These are phyloP conservation scores for Trametes punicea DNA, from an alignment of 768 basidiomycete genomes.

Conservation along the genomic window DNA sequence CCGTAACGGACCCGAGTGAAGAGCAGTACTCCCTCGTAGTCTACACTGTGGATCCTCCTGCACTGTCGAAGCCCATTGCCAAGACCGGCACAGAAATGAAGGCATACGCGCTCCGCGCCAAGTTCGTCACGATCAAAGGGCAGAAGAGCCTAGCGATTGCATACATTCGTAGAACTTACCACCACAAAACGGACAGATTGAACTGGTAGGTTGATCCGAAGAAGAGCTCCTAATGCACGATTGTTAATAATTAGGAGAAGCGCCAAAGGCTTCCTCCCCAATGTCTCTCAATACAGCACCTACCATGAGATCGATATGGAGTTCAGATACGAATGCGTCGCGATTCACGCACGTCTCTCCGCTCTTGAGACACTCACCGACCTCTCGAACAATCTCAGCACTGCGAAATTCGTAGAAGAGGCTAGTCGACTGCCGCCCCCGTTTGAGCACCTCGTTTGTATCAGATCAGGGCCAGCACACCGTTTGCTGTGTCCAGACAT, in stretches of 20 bases:
- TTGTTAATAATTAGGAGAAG: not conserved
- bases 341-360: slow-evolving; percentile 40
- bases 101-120: slow-evolving; percentile 57
- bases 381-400: slow-evolving; percentile 37
- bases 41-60: slow-evolving; percentile 52
- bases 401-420: slow-evolving; percentile 36
- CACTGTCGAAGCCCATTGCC: slow-evolving; percentile 39
- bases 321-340: slow-evolving; percentile 42
- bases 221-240: too few relatives aligned
- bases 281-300: slow-evolving; percentile 37
- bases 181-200: slow-evolving; percentile 2
- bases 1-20: slow-evolving; percentile 41
- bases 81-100: slow-evolving; percentile 46
- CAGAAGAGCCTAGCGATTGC: slow-evolving; percentile 49
- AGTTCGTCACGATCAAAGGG: slow-evolving; percentile 49
- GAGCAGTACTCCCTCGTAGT: slow-evolving; percentile 50
- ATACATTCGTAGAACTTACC: slow-evolving; percentile 41
- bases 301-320: slow-evolving; percentile 41
- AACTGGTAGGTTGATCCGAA: not conserved
- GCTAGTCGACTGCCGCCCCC: slow-evolving; percentile 36
- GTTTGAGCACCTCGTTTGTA: slow-evolving; percentile 38
- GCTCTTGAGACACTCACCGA: slow-evolving; percentile 44
- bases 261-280: slow-evolving; percentile 1
- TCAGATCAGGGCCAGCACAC: slow-evolving; percentile 35
- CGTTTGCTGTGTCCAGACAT: slow-evolving; percentile 37